Evolutionary conservation across 1,284 basidiomycete genomes (phyloP).

Genomic region (Trametes hirsuta): DNA sequence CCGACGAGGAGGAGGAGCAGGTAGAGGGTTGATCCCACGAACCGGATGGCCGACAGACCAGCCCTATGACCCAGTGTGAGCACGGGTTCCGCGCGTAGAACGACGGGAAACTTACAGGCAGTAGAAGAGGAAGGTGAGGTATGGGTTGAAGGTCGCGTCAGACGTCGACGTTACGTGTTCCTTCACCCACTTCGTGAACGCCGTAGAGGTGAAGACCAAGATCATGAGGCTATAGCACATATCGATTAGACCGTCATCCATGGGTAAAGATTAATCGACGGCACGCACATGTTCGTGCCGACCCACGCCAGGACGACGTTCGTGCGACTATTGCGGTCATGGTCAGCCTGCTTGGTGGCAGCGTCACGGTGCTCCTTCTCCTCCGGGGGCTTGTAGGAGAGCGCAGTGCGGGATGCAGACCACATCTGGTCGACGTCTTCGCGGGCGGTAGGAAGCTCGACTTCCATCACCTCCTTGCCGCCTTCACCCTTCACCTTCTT

Average conservation of each 20-base stretch:
- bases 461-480: constrained; percentile 86
- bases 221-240: constrained; percentile 64
- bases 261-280: constrained; percentile 8
- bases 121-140: constrained; percentile 82
- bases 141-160: constrained; percentile 78
- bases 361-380: constrained; percentile 83
- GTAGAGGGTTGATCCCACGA: constrained; percentile 77
- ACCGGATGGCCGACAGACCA: constrained; percentile 78
- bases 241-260: constrained; percentile 5
- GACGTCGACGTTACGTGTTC: constrained; percentile 50
- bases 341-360: constrained; percentile 89
- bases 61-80: constrained; percentile 49
- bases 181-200: constrained; percentile 69
- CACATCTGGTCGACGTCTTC: constrained; percentile 90
- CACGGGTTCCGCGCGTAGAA: neutral
- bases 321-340: constrained; percentile 80
- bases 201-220: constrained; percentile 78
- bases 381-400: constrained; percentile 66
- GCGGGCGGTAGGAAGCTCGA: constrained; percentile 77
- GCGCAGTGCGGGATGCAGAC: constrained; percentile 69
- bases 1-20: constrained; percentile 77
- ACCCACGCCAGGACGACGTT: constrained; percentile 88
- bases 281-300: constrained; percentile 76
- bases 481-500: constrained; percentile 85
- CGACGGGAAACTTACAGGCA: constrained; percentile 60